Conservation (phyloP, 75 land plant genomes). For the Picea sitchensis region DNA sequence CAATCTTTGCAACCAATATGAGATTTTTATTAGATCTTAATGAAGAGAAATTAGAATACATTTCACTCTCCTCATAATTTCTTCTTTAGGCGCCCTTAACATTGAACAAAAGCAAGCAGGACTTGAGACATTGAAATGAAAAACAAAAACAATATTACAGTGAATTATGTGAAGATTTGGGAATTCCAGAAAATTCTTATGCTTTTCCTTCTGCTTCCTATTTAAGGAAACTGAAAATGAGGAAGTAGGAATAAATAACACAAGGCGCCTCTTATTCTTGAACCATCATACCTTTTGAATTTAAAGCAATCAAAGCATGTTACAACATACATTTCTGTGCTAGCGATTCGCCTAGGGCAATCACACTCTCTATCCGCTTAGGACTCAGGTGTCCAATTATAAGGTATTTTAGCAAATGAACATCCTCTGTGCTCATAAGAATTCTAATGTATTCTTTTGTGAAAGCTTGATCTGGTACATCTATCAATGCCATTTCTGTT, state of each 20-base stretch:
- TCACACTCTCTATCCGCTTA: slow-evolving; percentile 37
- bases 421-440: slow-evolving; percentile 14
- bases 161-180: neutral
- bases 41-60: too few species aligned
- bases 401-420: slow-evolving; percentile 21
- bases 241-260: neutral
- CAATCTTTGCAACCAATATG: too few species aligned
- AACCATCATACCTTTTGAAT: slow-evolving; percentile 4
- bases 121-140: neutral
- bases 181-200: neutral
- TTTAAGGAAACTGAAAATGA: neutral
- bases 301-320: slow-evolving; percentile 5
- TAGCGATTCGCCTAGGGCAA: slow-evolving; percentile 21
- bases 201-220: neutral
- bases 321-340: slow-evolving; percentile 10
- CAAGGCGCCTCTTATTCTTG: neutral
- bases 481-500: slow-evolving; percentile 30
- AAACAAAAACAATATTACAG: neutral
- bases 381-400: slow-evolving; percentile 46
- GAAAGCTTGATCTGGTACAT: slow-evolving; percentile 44
- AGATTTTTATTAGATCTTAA: too few species aligned
- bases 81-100: too few species aligned
- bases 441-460: slow-evolving; percentile 23
- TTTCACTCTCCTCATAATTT: too few species aligned
- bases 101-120: too few species aligned